Conservation (phyloP, 2,329 filamentous ascomycete species). For the Calonectria multiphialidica region DNA sequence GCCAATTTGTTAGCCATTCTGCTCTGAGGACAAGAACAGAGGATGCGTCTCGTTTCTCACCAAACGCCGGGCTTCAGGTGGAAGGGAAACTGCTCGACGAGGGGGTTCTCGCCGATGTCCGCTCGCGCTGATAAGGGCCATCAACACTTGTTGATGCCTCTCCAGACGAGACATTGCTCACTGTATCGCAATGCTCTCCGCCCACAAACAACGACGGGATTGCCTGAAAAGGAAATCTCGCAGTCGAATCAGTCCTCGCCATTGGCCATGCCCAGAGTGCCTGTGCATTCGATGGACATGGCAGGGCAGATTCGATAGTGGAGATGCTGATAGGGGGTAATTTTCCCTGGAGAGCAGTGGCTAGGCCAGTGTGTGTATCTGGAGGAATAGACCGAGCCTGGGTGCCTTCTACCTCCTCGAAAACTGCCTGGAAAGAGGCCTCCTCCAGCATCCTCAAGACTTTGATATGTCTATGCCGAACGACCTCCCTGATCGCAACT, state of each 20-base stretch:
- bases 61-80: neutral
- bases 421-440: neutral
- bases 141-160: neutral
- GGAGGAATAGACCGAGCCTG: too few relatives aligned
- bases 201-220: constrained; percentile 32
- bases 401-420: neutral
- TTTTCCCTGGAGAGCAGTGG: neutral
- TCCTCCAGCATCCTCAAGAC: neutral
- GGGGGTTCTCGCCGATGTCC: neutral
- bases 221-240: constrained; percentile 42
- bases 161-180: neutral
- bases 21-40: neutral
- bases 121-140: neutral
- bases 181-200: constrained; percentile 17
- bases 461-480: neutral
- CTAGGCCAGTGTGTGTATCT: neutral
- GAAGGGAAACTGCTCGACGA: neutral
- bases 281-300: constrained; percentile 24
- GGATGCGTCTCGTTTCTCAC: neutral
- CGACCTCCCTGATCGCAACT: neutral
- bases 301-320: constrained; percentile 2
- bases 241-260: constrained; percentile 21
- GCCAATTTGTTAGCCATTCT: neutral
- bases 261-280: constrained; percentile 35
- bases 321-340: neutral